Conservation (phyloP, 2,329 filamentous ascomycete genomes). For the Colletotrichum echinochloae region DNA sequence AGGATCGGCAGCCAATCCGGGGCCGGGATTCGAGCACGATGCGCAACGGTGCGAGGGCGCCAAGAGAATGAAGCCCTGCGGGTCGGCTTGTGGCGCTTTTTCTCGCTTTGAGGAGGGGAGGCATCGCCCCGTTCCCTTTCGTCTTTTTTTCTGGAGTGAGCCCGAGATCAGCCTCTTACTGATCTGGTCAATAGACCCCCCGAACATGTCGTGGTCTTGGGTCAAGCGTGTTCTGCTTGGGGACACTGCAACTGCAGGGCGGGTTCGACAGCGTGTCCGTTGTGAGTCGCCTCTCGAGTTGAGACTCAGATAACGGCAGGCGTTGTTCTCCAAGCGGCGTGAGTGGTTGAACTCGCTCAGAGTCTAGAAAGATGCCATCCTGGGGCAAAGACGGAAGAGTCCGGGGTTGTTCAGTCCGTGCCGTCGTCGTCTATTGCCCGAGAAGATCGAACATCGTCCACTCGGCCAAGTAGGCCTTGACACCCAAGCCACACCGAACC, state of each 20-base stretch:
- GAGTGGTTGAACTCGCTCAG: not conserved
- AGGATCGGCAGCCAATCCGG: slow-evolving; percentile 17
- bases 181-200: not conserved
- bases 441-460: not conserved
- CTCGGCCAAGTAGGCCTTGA: not conserved
- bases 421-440: not conserved
- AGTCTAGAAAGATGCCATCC: not conserved
- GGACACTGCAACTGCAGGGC: not conserved
- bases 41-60: slow-evolving; percentile 1
- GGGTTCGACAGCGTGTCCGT: not conserved
- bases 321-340: not conserved
- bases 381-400: not conserved
- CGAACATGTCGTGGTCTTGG: not conserved
- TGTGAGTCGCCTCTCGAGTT: not conserved
- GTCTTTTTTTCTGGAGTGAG: not conserved
- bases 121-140: not conserved
- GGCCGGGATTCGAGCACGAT: slow-evolving; percentile 29
- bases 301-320: not conserved
- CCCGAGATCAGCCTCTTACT: not conserved
- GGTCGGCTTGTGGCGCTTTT: not conserved
- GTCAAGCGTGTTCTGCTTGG: not conserved
- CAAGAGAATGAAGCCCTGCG: not conserved
- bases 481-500: not conserved
- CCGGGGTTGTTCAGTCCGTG: fast-evolving
- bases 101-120: not conserved